Conservation (phyloP, 352 stramenopile genomes). For the Phytophthora multivora region DNA sequence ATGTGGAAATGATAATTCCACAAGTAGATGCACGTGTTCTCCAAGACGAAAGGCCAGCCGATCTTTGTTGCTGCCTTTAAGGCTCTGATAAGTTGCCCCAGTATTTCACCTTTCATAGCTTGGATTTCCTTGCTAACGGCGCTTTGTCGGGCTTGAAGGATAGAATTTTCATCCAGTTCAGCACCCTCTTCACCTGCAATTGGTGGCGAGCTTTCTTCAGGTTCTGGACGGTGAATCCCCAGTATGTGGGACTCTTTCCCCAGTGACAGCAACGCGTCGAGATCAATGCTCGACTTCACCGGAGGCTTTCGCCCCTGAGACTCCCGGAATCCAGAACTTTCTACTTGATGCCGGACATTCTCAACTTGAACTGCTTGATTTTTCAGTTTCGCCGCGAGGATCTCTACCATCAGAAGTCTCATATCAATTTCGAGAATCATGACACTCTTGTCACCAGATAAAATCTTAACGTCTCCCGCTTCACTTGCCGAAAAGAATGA, state of each 20-base stretch:
- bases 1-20: conserved; percentile 93
- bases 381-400: conserved; percentile 50
- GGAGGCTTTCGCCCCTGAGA: neutral
- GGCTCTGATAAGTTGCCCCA: conserved; percentile 43
- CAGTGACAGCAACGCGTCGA: conserved; percentile 25
- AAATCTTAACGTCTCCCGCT: conserved; percentile 17
- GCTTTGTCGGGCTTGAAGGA: conserved; percentile 6
- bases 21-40: conserved; percentile 87
- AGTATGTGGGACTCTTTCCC: conserved; percentile 38
- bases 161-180: conserved; percentile 8
- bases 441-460: conserved; percentile 52
- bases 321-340: conserved; percentile 6
- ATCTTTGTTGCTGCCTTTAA: conserved; percentile 44
- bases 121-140: conserved; percentile 22
- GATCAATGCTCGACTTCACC: conserved; percentile 14
- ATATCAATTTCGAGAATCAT: conserved; percentile 63
- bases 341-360: conserved; percentile 6
- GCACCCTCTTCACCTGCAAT: neutral
- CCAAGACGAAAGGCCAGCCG: conserved; percentile 66
- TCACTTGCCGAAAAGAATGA: conserved; percentile 42
- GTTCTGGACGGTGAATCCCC: conserved; percentile 33
- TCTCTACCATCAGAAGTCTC: conserved; percentile 50
- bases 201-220: conserved; percentile 1
- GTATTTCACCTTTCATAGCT: conserved; percentile 53
- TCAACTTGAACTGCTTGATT: conserved; percentile 17